phyloP scores from a whole-genome alignment of 2,329 filamentous ascomycete species.

The Penicillium sp. region DNA sequence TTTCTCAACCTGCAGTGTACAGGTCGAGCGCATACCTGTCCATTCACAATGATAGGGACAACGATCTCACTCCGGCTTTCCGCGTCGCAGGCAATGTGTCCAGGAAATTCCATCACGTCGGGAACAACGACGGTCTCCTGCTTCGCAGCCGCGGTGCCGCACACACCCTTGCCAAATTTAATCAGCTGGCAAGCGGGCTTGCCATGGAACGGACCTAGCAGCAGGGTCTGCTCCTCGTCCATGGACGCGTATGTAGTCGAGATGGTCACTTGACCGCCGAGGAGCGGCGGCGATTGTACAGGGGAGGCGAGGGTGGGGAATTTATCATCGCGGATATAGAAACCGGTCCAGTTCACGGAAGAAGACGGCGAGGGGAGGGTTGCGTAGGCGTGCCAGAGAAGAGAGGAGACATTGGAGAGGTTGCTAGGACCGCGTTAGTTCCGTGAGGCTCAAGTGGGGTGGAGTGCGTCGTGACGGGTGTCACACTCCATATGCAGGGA shows the following conservation, averaged over 20 bases:
- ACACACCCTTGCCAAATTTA: slow-evolving; percentile 46
- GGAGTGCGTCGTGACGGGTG: not conserved
- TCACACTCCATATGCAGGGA: not conserved
- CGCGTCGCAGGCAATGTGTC: slow-evolving; percentile 52
- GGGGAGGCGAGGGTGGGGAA: slow-evolving; percentile 33
- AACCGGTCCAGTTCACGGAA: slow-evolving; percentile 51
- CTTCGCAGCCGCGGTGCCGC: slow-evolving; percentile 44
- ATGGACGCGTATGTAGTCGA: slow-evolving; percentile 22
- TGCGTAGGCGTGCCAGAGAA: slow-evolving; percentile 50
- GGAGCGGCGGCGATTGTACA: slow-evolving; percentile 21
- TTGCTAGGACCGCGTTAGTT: slow-evolving; percentile 34
- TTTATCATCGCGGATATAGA: slow-evolving; percentile 47
- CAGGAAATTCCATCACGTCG: slow-evolving; percentile 45
- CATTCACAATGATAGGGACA: slow-evolving; percentile 44
- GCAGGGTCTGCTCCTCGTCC: slow-evolving; percentile 29
- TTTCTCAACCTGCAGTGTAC: not conserved
- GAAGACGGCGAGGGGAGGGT: slow-evolving; percentile 44
- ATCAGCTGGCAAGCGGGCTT: slow-evolving; percentile 51
- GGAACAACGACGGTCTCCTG: slow-evolving; percentile 43
- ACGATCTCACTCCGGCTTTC: slow-evolving; percentile 52
- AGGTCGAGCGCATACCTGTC: slow-evolving; percentile 34
- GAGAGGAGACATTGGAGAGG: slow-evolving; percentile 48
- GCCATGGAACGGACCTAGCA: slow-evolving; percentile 50
- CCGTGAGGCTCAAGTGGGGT: not conserved
- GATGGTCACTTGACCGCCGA: slow-evolving; percentile 20